Evolutionary conservation across 1,284 basidiomycete genomes (phyloP), one percentile per base, ranked within the genome.

Genomic region (Papiliotrema laurentii): DNA sequence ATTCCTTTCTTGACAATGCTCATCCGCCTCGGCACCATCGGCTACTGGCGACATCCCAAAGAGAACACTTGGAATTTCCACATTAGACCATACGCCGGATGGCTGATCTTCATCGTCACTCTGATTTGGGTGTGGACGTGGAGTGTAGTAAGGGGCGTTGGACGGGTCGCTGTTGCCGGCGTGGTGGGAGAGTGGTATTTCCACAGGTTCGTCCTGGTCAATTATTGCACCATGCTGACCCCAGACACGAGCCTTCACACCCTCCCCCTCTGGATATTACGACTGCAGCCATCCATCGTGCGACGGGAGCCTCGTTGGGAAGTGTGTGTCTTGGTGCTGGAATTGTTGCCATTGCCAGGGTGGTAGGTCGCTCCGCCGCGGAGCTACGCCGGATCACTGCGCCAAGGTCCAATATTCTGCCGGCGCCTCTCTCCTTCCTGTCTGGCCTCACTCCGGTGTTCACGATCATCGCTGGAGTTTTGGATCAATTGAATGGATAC

Each of bases 161-260:
- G 91, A 45, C 78, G 89, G 5, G 87, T 87, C 35, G 83, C 84
- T 0, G 83, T 85, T 40, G 84, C 89, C 0, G 86, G 83, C 24
- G 87, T 92, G 1, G 81, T 97, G 33, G 92, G 89, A 1, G 84
- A 86, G 35, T 97, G 91, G 90, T 96, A 94, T 68, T 94, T 91
- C 64, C 80, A 86, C 40, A 81, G 87, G 84, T 88, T 66, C 66
- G 81, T 75, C 5, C 33, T 30, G 24, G 28, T 46, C 1, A 31
- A 31, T 40, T 14, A 37, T 47, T n/a, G 41, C 39, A n/a, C n/a
- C 41, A 4, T 43, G 54, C 50, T 21, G 45, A 27, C 19, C 24
- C 55, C 53, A 85, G 84, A 42, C 79, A 79, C 14, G 74, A 77
- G 34, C 64, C 77, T 21, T 72, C 76, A 0, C 76, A 72, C 13